Percentiles rank a stretch among this genome's conserved stretches.
Conservation (phyloP, 345 rosid genomes). For the Geranium brycei region DNA sequence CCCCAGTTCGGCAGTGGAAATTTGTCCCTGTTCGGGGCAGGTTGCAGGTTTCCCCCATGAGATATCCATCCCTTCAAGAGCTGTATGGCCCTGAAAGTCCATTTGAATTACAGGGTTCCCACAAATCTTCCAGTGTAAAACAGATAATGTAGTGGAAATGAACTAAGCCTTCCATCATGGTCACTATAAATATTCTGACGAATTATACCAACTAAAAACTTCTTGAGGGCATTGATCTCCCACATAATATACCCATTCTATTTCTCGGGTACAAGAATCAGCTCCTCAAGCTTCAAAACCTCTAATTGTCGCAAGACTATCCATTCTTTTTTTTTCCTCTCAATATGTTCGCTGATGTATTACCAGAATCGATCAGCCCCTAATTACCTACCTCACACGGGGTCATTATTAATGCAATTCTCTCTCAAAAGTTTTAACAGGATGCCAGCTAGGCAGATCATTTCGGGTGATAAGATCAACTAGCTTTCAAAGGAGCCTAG, state of each 20-base stretch:
- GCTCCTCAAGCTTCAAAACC: background rate
- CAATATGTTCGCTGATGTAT: background rate
- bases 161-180: background rate
- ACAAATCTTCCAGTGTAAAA: background rate
- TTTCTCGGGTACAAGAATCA: background rate
- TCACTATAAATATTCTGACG: background rate
- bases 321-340: background rate
- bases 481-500: background rate
- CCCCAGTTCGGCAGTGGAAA: no score
- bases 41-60: background rate
- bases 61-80: background rate
- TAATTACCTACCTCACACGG: background rate
- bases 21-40: no score
- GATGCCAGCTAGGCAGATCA: background rate
- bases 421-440: background rate
- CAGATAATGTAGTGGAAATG: background rate
- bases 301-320: background rate
- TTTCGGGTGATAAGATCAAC: background rate
- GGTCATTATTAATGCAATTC: background rate
- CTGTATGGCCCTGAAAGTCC: no score
- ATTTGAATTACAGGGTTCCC: background rate
- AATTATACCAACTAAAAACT: background rate
- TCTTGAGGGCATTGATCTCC: background rate
- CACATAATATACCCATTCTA: background rate
- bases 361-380: background rate